Evolutionary conservation across 78 protist genomes (phyloP), one percentile per base, ranked within the genome.

Genomic region (Diacronema lutheri): DNA sequence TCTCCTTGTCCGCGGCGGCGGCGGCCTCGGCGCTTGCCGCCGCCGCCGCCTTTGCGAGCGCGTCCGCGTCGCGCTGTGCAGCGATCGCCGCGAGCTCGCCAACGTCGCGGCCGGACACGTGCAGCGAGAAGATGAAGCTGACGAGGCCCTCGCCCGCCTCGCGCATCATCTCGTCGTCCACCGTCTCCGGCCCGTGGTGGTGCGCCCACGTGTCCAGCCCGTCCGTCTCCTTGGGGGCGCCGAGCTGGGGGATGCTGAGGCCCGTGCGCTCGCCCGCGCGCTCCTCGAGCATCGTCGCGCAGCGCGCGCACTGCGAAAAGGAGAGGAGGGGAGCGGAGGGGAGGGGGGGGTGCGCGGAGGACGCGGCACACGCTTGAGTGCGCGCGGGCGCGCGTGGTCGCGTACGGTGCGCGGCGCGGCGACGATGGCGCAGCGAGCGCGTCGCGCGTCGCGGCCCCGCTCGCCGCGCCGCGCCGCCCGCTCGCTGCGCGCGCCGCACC

Each of bases 161-260:
- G 33, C 33, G 33, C 29, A 61, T 7, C 40, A 0, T 35, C 37
- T 0, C 37, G 79, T 71, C 79, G 79, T 71, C 79, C 29, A 71
- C 79, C 21, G 58, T n/a, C 19, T 0, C 19, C 35, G 29, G 12
- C 58, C 41, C 20, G 79, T 0, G 20, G 35, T 71, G 79, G 79
- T 71, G 79, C 56, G 58, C 79, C 79, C 79, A 71, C 46, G 41
- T 57, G 20, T 71, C 58, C 79, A 71, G 41, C n/a, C 41, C 79
- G 56, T 56, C 79, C 19, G 79, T 71, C 79, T 71, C 79, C 56
- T 71, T 71, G 10, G 79, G 79, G 31, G 5, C 60, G 60, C 60
- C 21, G 25, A 55, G 60, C 60, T 19, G 60, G 23, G 60, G 25
- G 23, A 19, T 16, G 21, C 60, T 1, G 25, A 10, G 60, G 23